Percentiles rank a stretch among this genome's conserved stretches.
phyloP scores from a whole-genome alignment of 495 filamentous ascomycete species.

The Penicillium dipodomyicola region DNA sequence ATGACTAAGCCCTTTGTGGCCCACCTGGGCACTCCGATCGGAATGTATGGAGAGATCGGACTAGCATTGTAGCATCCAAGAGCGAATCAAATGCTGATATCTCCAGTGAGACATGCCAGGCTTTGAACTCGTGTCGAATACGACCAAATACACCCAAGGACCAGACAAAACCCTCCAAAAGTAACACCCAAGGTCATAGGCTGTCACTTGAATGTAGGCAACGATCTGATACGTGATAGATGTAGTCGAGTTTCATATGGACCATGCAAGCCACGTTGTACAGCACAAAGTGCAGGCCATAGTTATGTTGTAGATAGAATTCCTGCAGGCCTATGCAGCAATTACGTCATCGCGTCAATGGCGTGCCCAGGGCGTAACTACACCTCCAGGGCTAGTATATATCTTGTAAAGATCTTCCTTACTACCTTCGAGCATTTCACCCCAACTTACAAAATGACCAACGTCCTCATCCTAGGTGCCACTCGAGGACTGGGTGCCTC shows the following conservation, averaged over 20 bases:
- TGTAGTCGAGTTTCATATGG: background rate
- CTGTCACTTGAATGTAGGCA: background rate
- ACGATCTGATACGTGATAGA: background rate
- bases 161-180: background rate
- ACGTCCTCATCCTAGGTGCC: constrained; percentile 63
- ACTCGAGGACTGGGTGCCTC: constrained; percentile 65
- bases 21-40: background rate
- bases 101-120: background rate
- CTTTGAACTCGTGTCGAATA: background rate
- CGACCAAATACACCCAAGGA: background rate
- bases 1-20: constrained; percentile 8
- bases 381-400: no score
- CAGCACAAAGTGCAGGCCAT: background rate
- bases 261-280: background rate
- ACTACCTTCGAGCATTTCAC: background rate
- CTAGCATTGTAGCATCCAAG: background rate
- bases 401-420: background rate
- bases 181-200: background rate
- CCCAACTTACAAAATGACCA: constrained; percentile 24
- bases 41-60: background rate
- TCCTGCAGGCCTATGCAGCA: background rate
- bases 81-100: background rate
- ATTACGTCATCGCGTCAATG: background rate
- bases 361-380: background rate
- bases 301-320: background rate